These are phyloP conservation scores for Leccinum laetum DNA, from an alignment of 1,284 basidiomycete species.

Conservation along the genomic window DNA sequence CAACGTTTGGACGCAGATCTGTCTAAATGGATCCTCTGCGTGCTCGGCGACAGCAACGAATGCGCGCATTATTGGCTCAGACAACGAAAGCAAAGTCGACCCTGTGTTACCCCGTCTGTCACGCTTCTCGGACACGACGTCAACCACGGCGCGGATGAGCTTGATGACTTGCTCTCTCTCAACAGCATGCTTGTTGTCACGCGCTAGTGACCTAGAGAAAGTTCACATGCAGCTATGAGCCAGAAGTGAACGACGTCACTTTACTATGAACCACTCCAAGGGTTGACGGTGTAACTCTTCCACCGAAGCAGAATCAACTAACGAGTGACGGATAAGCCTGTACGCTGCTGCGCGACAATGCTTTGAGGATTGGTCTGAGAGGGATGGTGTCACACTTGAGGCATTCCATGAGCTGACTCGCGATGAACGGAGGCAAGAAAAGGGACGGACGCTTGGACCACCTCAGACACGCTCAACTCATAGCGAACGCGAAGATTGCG, in stretches of 20 bases:
- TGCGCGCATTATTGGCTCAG: conserved; percentile 82
- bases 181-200: conserved; percentile 80
- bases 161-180: conserved; percentile 97
- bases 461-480: conserved; percentile 69
- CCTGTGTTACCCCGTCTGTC: conserved; percentile 45
- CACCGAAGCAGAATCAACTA: conserved; percentile 73
- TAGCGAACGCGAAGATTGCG: conserved; percentile 76
- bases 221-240: conserved; percentile 12
- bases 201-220: conserved; percentile 68
- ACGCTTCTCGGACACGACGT: conserved; percentile 60
- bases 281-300: conserved; percentile 57
- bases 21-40: conserved; percentile 85
- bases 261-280: conserved; percentile 89
- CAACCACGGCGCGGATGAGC: conserved; percentile 83
- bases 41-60: conserved; percentile 94
- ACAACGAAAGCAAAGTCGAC: conserved; percentile 54
- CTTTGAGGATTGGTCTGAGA: conserved; percentile 76
- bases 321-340: conserved; percentile 79
- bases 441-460: conserved; percentile 67
- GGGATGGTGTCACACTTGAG: conserved; percentile 67
- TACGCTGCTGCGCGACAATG: conserved; percentile 85
- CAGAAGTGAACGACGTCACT: conserved; percentile 41
- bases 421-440: background rate
- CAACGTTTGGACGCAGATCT: conserved; percentile 87
- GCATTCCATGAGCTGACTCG: conserved; percentile 12